phyloP scores from a whole-genome alignment of 148 eudicot genomes.

The Gaultheria prostrata region DNA sequence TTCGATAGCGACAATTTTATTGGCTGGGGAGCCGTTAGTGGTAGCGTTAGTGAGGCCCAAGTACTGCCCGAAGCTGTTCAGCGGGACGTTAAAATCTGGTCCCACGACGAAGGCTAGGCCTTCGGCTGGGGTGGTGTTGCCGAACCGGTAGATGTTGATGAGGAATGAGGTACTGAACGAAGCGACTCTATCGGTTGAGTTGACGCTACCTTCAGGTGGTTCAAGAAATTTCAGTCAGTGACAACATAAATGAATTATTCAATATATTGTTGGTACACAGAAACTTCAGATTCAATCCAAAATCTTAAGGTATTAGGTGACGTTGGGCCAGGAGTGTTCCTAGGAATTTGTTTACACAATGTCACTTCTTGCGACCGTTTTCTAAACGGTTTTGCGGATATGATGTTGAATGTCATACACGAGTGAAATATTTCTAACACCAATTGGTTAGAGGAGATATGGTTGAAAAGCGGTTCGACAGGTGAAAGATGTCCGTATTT shows the following conservation, averaged over 20 bases:
- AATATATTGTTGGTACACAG: too few relatives aligned
- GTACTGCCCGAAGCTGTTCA: slow-evolving; percentile 45
- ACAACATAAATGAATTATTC: not conserved
- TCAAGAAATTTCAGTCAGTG: not conserved
- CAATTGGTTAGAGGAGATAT: too few relatives aligned
- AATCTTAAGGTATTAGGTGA: too few relatives aligned
- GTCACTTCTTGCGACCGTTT: too few relatives aligned
- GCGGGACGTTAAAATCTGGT: slow-evolving; percentile 40
- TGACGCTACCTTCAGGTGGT: not conserved
- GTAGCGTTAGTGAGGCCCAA: slow-evolving; percentile 66
- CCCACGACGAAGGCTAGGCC: slow-evolving; percentile 67
- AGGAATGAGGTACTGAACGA: slow-evolving; percentile 65
- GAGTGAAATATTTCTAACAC: too few relatives aligned
- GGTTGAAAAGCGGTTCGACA: too few relatives aligned
- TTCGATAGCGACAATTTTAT: slow-evolving; percentile 65
- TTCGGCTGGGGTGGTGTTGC: slow-evolving; percentile 37
- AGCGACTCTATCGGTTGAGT: slow-evolving; percentile 23
- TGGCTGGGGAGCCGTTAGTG: slow-evolving; percentile 32
- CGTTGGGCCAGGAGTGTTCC: too few relatives aligned
- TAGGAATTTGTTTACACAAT: too few relatives aligned
- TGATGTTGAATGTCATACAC: too few relatives aligned
- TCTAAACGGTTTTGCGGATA: too few relatives aligned
- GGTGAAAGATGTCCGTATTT: too few relatives aligned
- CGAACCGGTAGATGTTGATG: slow-evolving; percentile 34
- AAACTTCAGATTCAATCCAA: too few relatives aligned